Evolutionary conservation across 2,329 filamentous ascomycete species (phyloP), one percentile per base, ranked within the genome.

Genomic region (Ceratocystis eucalypticola): DNA sequence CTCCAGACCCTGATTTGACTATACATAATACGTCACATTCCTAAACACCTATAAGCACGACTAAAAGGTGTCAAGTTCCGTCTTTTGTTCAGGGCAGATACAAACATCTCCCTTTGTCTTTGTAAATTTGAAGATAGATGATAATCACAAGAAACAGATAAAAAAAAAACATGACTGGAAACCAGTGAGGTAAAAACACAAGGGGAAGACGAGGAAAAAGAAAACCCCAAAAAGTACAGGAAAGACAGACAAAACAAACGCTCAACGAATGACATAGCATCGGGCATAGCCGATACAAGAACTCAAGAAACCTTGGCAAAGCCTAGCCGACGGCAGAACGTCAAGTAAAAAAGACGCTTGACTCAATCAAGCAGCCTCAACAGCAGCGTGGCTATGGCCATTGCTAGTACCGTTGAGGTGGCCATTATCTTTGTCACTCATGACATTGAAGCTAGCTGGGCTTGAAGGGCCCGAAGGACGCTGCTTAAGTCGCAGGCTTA

Each of bases 401-500:
- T 65, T 68, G 46, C 55, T 33, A 6, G 50, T 37, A 30, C 64
- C 12, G 20, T 37, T 66, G 41, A 22, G 7, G 45, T 63, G 50
- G 25, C 37, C 61, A 20, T 65, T 63, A 7, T 67, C 66, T 57
- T 69, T 69, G 44, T 50, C 64, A 15, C 37, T 64, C 41, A 67
- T 20, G 10, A 55, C 64, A 17, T 66, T 65, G n/a, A 59, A 64
- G 53, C 69, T 68, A 41, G 69, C 25, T 10, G 69, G 69, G 62
- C 69, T 70, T 7, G 66, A 65, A 22, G 69, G 69, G 5, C 69
- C 69, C 33, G 68, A 76, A 3, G 75, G 72, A 4, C 77, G 74
- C 17, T 78, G 79, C 77, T 83, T 83, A 20, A 78, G 77, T 70
- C 82, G 79, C 68, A 85, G 76, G 5, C 82, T 84, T 69, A 85